Evolutionary conservation across 164 flowering plant genomes (phyloP), one percentile per base, ranked within the genome.

Genomic region (Saururus chinensis): DNA sequence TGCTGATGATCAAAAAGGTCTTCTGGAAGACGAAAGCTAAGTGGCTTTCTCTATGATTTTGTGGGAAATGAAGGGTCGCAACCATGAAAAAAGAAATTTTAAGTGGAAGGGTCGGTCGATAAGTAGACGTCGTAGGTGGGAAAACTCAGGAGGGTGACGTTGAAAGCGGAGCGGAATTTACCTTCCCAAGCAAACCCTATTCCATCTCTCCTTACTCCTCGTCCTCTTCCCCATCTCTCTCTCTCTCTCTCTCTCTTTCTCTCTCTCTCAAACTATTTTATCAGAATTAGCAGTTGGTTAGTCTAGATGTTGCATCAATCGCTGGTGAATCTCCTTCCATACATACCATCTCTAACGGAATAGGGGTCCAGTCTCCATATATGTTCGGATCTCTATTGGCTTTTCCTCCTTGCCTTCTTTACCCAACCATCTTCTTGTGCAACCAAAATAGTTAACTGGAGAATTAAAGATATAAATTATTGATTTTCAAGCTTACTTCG

Each of bases 281-380:
- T 12, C 17, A 12, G 11, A 12, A 17, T 45, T 12, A 54, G 53
- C 10, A 68, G 26, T 62, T 71, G 70, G 87, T 85, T 83, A 81
- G 90, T 76, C 84, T 60, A 79, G 73, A 80, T 70, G 84, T 81
- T 77, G 82, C 90, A 82, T 83, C 85, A 81, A 73, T 73, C 74
- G 65, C 81, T 74, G 70, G 71, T 66, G 69, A 20, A 68, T 71
- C 74, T 81, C 82, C 73, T 69, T 81, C 82, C 10, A 21, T 53
- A n/a, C 78, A 81, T 77, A 73, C 77, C 70, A 65, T 68, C 72
- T 72, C 82, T 78, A 81, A 81, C 85, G 74, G 76, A 76, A 72
- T 62, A 58, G 49, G n/a, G 64, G 62, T 59, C 57, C 59, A 56
- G 58, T 41, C 62, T 40, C 22, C 60, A 40, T 63, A 63, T 23